Base-by-base conservation (phyloP, 306 rosid genomes). In the Spatholobus suberectus region DNA sequence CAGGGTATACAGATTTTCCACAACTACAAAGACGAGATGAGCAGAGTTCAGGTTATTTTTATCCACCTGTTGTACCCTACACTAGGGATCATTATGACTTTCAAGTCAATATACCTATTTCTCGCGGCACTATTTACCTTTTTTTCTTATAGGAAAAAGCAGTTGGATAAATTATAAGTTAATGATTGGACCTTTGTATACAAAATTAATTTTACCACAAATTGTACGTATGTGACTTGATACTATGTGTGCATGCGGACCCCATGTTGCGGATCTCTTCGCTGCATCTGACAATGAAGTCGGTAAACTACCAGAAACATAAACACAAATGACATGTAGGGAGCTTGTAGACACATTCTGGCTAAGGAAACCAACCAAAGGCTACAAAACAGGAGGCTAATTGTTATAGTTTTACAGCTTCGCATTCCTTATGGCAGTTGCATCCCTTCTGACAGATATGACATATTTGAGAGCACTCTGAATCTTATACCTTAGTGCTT, bases 401-500 rank as follows among this genome's bases (percentile, higher is more conserved):
- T 20, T 3, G 29, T 67, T 9, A 4, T 0, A 66, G 12, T 17
- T 35, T 10, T 35, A 37, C 24, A 47, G 67, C 43, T 70, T 73
- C 12, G 70, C 27, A 70, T 68, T 73, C 32, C 76, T 82, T 82
- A 15, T 82, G 49, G 51, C 47, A 73, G 70, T 54, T 10, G 2
- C 59, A 57, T 1, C 24, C 35, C 43, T 40, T 40, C 15, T 12
- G 34, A 21, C 26, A 37, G 9, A 70, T 6, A 80, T 37, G 58
- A 67, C 11, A 34, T 77, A 77, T 43, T 72, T 86, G 57, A 86
- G 5, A 52, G 49, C 76, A 29, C 49, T 86, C 26, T 62, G 73
- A 61, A 87, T 71, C 76, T 69, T 83, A 26, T 72, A 63, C 87
- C 87, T 77, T 4, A 77, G 12, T 15, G 80, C 80, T 51, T 77